Evolutionary conservation across 2,329 filamentous ascomycete species (phyloP).

Genomic region (Hymenotorrendiella dingleyae): DNA sequence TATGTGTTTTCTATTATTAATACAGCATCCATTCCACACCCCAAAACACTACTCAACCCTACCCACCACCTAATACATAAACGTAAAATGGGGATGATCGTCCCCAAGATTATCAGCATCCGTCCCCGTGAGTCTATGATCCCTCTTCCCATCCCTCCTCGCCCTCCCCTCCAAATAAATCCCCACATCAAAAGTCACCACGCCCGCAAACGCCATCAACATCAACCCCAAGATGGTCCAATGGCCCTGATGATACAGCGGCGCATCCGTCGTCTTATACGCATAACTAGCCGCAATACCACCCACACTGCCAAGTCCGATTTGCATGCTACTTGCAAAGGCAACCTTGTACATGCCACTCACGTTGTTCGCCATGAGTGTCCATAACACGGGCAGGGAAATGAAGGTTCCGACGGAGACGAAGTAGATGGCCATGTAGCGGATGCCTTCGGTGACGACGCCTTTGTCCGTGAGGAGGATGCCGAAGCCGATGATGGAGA

Average conservation of each 20-base stretch:
- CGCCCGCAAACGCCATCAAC: conserved; percentile 1
- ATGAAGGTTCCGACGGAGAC: conserved; percentile 2
- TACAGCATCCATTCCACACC: too few relatives aligned
- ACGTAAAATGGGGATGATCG: conserved; percentile 2
- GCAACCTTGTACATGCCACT: conserved; percentile 2
- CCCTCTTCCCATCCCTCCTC: conserved; percentile 1
- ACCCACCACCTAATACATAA: conserved; percentile 4
- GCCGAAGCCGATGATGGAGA: neutral
- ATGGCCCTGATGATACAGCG: conserved; percentile 1
- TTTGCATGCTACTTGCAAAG: conserved; percentile 3
- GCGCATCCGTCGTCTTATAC: neutral
- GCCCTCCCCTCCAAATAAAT: neutral
- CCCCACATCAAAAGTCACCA: neutral
- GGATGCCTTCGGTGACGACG: neutral
- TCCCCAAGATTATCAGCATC: conserved; percentile 3
- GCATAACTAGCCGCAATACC: conserved; percentile 2
- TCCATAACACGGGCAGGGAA: conserved; percentile 2
- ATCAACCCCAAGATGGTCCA: neutral
- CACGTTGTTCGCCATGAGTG: conserved; percentile 4
- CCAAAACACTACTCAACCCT: too few relatives aligned
- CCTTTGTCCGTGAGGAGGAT: conserved; percentile 1
- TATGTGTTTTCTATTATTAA: too few relatives aligned
- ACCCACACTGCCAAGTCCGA: conserved; percentile 1
- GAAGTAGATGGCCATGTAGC: conserved; percentile 5
- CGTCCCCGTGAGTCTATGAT: neutral